These are phyloP conservation scores for Pinus albicaulis DNA, from an alignment of 75 land plant species.

Conservation along the genomic window DNA sequence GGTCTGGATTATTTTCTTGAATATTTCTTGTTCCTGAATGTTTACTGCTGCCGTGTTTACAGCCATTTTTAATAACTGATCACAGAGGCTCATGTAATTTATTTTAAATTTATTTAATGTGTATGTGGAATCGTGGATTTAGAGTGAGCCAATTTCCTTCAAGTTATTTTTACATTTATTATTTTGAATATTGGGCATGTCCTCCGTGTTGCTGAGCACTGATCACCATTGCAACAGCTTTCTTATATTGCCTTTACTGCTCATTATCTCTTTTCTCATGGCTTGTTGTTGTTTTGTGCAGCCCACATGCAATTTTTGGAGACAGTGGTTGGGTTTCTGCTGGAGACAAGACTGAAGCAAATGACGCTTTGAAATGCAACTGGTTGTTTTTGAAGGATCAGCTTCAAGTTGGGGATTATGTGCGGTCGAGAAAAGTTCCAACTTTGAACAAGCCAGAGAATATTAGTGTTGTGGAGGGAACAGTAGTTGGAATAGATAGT, in stretches of 20 bases:
- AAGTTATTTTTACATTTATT: not conserved
- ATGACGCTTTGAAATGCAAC: slow-evolving; percentile 24
- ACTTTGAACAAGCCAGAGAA: slow-evolving; percentile 42
- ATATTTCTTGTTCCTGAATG: not conserved
- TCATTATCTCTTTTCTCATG: not conserved
- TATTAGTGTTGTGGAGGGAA: slow-evolving; percentile 59
- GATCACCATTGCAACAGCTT: not conserved
- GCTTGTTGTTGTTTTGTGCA: slow-evolving; percentile 25
- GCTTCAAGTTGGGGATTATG: slow-evolving; percentile 74
- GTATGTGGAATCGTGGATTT: not conserved
- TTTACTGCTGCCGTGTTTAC: not conserved
- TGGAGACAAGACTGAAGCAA: slow-evolving; percentile 25
- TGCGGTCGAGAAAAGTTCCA: slow-evolving; percentile 62
- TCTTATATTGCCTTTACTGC: not conserved
- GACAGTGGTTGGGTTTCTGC: slow-evolving; percentile 44
- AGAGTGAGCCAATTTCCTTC: not conserved
- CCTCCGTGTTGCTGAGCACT: not conserved
- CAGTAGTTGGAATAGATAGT: slow-evolving; percentile 51
- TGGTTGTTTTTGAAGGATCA: slow-evolving; percentile 69
- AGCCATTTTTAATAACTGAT: not conserved
- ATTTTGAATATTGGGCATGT: not conserved
- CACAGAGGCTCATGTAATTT: not conserved
- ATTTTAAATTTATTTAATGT: not conserved
- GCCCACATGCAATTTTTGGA: slow-evolving; percentile 37
- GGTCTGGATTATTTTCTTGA: not conserved